phyloP scores from a whole-genome alignment of 768 basidiomycete genomes.

The Krasilnikovozyma curviuscula region DNA sequence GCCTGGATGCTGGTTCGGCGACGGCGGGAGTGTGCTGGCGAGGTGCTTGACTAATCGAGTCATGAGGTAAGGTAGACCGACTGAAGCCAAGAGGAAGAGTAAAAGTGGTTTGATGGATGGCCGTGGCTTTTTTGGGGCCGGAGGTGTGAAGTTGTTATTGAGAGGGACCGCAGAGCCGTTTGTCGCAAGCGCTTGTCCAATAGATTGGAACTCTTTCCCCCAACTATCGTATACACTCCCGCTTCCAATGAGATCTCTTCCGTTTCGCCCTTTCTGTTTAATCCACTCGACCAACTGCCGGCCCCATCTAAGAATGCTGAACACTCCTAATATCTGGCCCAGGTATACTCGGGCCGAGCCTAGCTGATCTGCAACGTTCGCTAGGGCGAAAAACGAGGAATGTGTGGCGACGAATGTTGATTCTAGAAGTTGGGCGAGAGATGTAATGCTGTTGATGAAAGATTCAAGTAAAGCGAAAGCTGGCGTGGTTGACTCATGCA shows the following conservation, averaged over 20 bases:
- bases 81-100: slow-evolving; percentile 77
- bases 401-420: slow-evolving; percentile 94
- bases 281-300: slow-evolving; percentile 39
- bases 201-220: slow-evolving; percentile 7
- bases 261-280: slow-evolving; percentile 31
- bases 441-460: slow-evolving; percentile 84
- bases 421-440: slow-evolving; percentile 93
- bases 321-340: slow-evolving; percentile 79
- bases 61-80: slow-evolving; percentile 89
- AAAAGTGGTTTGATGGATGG: slow-evolving; percentile 76
- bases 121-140: slow-evolving; percentile 16
- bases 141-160: slow-evolving; percentile 29
- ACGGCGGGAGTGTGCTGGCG: slow-evolving; percentile 36
- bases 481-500: slow-evolving; percentile 72
- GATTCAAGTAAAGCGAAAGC: slow-evolving; percentile 87
- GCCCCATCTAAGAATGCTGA: slow-evolving; percentile 50
- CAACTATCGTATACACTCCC: background rate
- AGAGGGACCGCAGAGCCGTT: slow-evolving; percentile 32
- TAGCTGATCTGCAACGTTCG: slow-evolving; percentile 89
- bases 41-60: slow-evolving; percentile 65
- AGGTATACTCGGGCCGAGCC: slow-evolving; percentile 75
- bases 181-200: slow-evolving; percentile 2
- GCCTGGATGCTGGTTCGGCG: background rate
- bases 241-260: background rate
- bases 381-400: slow-evolving; percentile 57